Base-by-base conservation (phyloP, 2,329 filamentous ascomycete genomes). In the Mycosphaerella sp. region DNA sequence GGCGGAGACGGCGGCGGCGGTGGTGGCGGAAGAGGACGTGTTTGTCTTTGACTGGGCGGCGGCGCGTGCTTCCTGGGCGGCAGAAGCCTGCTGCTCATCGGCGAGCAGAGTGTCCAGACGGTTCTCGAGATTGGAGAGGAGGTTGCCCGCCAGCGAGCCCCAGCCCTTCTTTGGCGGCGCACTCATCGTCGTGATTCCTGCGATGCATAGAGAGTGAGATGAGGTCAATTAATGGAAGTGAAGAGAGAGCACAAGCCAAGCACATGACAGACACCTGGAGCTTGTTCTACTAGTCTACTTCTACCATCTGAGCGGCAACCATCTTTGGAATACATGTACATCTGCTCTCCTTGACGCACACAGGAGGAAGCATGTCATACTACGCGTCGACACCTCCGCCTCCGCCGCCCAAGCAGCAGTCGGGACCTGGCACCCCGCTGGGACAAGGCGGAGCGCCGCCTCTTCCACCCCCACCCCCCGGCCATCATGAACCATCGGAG, bases 101-200 rank as follows among this genome's bases (percentile, higher is more conserved):
- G 89, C 84, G 57, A 98, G 80, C 55, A 98, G 95, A 47, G 82
- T 91, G 70, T 98, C 93, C 56, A 98, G 80, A 42, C 88, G 84
- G 56, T 91, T 95, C 74, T 98, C 93, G 54, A 98, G 87, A 57
- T 91, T 91, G 51, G 91, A 90, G 57, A 97, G 89, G 59, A 92
- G 91, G 72, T 92, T 89, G 61, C 90, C 87, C 56, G 96, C 79
- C 68, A 95, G 86, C 32, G 69, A 72, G 52, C 73, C 72, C 72
- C 73, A 74, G 61, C 71, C 66, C 41, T 62, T 63, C 45, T 65
- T 67, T 59, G 63, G 65, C 51, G 53, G 61, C 21, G 34, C 34
- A n/a, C 34, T 38, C 34, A 38, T 38, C 34, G 34, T 48, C 21
- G 17, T 17, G 17, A 31, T 31, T 32, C 34, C 34, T 38, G 10